A percentile compares a stretch with the other conserved stretches of the same genome.
These are phyloP conservation scores for Gamarada debralockiae DNA, from an alignment of 495 filamentous ascomycete species.

Conservation along the genomic window DNA sequence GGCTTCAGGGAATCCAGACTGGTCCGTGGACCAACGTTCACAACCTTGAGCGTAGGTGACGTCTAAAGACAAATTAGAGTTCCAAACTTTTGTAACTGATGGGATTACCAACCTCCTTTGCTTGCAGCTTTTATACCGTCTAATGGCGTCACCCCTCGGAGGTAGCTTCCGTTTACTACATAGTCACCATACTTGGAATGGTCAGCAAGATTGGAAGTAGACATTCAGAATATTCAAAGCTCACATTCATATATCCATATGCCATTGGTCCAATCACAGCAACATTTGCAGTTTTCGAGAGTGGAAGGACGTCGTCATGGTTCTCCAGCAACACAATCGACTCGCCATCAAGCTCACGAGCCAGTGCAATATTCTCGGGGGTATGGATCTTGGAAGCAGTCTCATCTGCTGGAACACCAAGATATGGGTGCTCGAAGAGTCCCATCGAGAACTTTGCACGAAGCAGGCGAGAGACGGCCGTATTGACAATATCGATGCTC, in stretches of 20 bases:
- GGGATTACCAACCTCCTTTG: slow-evolving; percentile 28
- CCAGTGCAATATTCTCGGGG: slow-evolving; percentile 47
- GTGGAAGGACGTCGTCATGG: slow-evolving; percentile 51
- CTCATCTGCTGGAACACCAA: slow-evolving; percentile 44
- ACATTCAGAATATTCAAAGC: slow-evolving; percentile 18
- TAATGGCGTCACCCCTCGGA: slow-evolving; percentile 60
- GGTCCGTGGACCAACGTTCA: slow-evolving; percentile 66
- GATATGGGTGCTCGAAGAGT: slow-evolving; percentile 62
- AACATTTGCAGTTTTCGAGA: slow-evolving; percentile 54
- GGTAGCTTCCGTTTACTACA: slow-evolving; percentile 56
- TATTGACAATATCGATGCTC: slow-evolving; percentile 50
- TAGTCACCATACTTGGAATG: slow-evolving; percentile 59
- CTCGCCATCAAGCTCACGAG: slow-evolving; percentile 57
- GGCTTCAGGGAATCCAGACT: slow-evolving; percentile 59
- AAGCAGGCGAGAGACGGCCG: slow-evolving; percentile 57
- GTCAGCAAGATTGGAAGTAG: not conserved
- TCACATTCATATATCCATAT: slow-evolving; percentile 63
- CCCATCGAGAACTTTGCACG: slow-evolving; percentile 61
- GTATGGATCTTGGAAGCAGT: slow-evolving; percentile 55
- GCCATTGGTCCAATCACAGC: slow-evolving; percentile 76
- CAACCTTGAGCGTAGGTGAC: slow-evolving; percentile 66
- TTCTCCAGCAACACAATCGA: slow-evolving; percentile 69
- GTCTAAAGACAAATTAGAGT: slow-evolving; percentile 31
- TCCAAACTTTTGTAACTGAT: not conserved
- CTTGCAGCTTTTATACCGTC: slow-evolving; percentile 61